phyloP scores from a whole-genome alignment of 2,329 filamentous ascomycete species.

The Magnaporthales sp. region DNA sequence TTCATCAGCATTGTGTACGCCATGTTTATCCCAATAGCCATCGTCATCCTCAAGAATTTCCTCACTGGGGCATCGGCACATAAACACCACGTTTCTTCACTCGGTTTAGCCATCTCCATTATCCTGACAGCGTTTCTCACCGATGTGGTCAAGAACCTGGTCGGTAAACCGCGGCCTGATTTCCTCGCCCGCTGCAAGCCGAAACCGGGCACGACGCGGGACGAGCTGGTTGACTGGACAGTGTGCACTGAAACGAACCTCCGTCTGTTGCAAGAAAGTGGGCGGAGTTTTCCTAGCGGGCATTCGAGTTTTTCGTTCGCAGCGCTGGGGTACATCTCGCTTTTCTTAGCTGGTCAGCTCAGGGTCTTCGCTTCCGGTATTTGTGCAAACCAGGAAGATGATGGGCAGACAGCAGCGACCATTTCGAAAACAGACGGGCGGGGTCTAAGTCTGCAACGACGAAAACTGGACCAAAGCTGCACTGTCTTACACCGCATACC shows the following conservation, averaged over 20 bases:
- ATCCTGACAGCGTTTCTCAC: slow-evolving; percentile 76
- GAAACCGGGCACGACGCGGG: slow-evolving; percentile 31
- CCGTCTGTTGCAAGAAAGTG: slow-evolving; percentile 69
- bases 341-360: slow-evolving; percentile 61
- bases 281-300: slow-evolving; percentile 74
- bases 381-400: too few relatives aligned
- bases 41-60: slow-evolving; percentile 59
- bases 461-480: too few relatives aligned
- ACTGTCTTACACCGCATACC: too few relatives aligned
- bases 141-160: slow-evolving; percentile 82
- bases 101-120: slow-evolving; percentile 71
- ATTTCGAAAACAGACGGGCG: too few relatives aligned
- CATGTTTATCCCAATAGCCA: slow-evolving; percentile 57
- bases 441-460: too few relatives aligned
- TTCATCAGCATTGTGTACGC: slow-evolving; percentile 74
- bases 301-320: slow-evolving; percentile 74
- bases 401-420: too few relatives aligned
- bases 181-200: slow-evolving; percentile 72
- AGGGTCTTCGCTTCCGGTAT: slow-evolving; percentile 41
- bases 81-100: slow-evolving; percentile 76
- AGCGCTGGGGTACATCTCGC: slow-evolving; percentile 66
- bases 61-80: slow-evolving; percentile 55
- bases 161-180: slow-evolving; percentile 56
- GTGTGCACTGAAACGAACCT: slow-evolving; percentile 66
- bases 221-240: slow-evolving; percentile 51